Evolutionary conservation across 106 monocot species (phyloP), one percentile per base, ranked within the genome.

Genomic region (Posidonia australis): DNA sequence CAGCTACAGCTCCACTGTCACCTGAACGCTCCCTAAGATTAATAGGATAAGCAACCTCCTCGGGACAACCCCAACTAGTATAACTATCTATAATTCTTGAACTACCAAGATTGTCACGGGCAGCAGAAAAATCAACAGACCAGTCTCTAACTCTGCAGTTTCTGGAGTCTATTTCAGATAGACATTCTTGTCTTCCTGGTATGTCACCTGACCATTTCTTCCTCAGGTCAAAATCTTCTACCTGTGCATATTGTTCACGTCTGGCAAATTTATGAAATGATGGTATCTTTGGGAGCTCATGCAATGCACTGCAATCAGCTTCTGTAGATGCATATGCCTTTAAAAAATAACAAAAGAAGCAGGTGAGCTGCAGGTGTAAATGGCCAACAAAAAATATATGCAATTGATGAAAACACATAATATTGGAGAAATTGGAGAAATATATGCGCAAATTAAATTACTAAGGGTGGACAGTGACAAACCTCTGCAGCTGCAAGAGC

Each of bases 251-350:
- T 18, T 92, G 70, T n/a, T 90, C 84, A 55, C 90, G 86, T 53
- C 79, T 87, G 17, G 78, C 87, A 82, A 90, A 96, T 74, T 82
- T 90, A 58, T 96, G 90, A 29, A 96, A 96, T 54, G 90, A 90
- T 67, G 90, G 90, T 83, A 96, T 96, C 75, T 96, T 96, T 17
- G 96, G 96, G 48, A 96, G 96, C 47, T 90, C 90, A 12, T 66
- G 73, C 32, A 75, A 66, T 45, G 71, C 30, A 46, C 27, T 77
- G 21, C 64, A 54, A 55, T 86, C 84, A 76, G 82, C 80, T 80
- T 90, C 90, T 36, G 78, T 78, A 64, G 90, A 84, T 74, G 89
- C 87, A 84, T 82, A 96, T 62, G 96, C 96, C 96, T 96, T 51
- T 44, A 76, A 55, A 63, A 60, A 64, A 44, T 26, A 65, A 66